Evolutionary conservation across 805 yeast species (phyloP), one percentile per base, ranked within the genome.

Genomic region (Grigorovia transvaalensis): DNA sequence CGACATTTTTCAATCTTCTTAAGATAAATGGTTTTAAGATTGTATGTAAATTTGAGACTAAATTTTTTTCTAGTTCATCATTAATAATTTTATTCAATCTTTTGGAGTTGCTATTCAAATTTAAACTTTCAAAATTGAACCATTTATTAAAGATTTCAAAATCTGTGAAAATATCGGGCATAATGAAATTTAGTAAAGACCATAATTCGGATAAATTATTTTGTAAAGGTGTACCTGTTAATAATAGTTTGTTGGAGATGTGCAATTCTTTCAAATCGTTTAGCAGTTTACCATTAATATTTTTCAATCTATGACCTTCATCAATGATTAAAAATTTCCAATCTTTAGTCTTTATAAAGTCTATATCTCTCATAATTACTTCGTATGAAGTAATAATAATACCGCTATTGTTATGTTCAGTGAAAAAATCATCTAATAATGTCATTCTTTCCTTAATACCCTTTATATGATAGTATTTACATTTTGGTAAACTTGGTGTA

Each of bases 181-280:
- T 71, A 40, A 93, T 84, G 63, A 91, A 91, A 64, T 93, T 93
- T 51, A 91, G 73, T 52, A 93, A 71, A 0, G 96, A 85, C 98
- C 98, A 91, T 42, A 93, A 70, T 68, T 93, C 98, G 50, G 84
- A 78, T 52, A 91, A 71, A 61, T 90, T 91, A 65, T 91, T 91
- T 66, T 91, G 99, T 50, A 91, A 72, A 0, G 99, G 98, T 0
- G 99, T 91, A n/a, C 99, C 99, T 0, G 99, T 91, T 13, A 91
- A 70, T 29, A 91, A 71, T 47, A 91, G 71, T 55, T 96, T 72
- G 62, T 91, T 91, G 1, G 80, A 73, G 0, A 85, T 82, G 20
- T 71, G 67, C 42, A 88, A 74, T 56, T 75, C 76, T 60, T 88
- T 90, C 57, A 91, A 74, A 54, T 82, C 82, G 50, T 76, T 76